Conservation (phyloP, 371 early-diverging fungal genomes). For the Lichtheimia hyalospora region DNA sequence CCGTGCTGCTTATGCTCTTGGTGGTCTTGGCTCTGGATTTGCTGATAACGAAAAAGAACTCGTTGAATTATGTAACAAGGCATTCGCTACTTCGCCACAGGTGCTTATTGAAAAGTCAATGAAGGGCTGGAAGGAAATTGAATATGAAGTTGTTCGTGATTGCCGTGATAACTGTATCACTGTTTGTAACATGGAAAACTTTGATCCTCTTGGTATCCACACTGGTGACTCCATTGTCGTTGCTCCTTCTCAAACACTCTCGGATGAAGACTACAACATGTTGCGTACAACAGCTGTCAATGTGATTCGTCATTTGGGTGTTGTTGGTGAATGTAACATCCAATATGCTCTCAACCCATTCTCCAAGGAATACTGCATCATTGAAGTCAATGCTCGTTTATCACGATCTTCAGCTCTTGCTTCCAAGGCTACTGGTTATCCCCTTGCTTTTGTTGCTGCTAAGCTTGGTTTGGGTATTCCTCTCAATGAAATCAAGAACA, state of each 20-base stretch:
- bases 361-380: slow-evolving; percentile 91
- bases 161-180: slow-evolving; percentile 92
- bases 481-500: slow-evolving; percentile 85
- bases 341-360: slow-evolving; percentile 95
- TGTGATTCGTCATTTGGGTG: slow-evolving; percentile 85
- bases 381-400: slow-evolving; percentile 95
- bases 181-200: slow-evolving; percentile 98
- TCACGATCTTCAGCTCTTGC: slow-evolving; percentile 92
- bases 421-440: slow-evolving; percentile 98
- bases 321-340: slow-evolving; percentile 97
- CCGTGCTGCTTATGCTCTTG: slow-evolving; percentile 93
- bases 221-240: slow-evolving; percentile 97
- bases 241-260: slow-evolving; percentile 92
- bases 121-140: slow-evolving; percentile 98
- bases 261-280: slow-evolving; percentile 96
- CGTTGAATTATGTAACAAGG: slow-evolving; percentile 72
- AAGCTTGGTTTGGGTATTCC: slow-evolving; percentile 91
- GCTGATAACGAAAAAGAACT: slow-evolving; percentile 82
- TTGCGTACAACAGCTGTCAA: slow-evolving; percentile 86
- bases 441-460: slow-evolving; percentile 97
- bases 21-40: slow-evolving; percentile 95
- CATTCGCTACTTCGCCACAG: slow-evolving; percentile 90
- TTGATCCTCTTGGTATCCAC: slow-evolving; percentile 96
- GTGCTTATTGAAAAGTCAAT: slow-evolving; percentile 89
- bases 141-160: slow-evolving; percentile 96